A percentile compares a stretch with the other conserved stretches of the same genome.
Conservation (phyloP, 345 rosid species). For the Euphorbia peplus region DNA sequence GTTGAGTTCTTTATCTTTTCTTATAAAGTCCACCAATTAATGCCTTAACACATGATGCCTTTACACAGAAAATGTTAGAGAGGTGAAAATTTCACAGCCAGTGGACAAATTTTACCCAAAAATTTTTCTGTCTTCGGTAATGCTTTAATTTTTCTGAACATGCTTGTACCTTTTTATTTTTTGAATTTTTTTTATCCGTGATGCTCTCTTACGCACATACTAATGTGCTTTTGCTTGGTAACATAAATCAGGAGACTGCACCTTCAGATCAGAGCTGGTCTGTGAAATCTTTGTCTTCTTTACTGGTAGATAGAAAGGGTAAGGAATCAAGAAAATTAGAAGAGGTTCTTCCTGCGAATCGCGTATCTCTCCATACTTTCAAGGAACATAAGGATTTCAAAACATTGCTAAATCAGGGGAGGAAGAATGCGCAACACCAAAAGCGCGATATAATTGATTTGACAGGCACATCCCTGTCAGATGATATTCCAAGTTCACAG, state of each 20-base stretch:
- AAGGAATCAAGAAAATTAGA: slow-evolving; percentile 35
- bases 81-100: slow-evolving; percentile 19
- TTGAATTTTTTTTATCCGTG: background rate
- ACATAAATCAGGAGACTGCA: slow-evolving; percentile 27
- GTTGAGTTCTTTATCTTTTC: background rate
- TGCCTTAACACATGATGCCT: slow-evolving; percentile 15
- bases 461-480: slow-evolving; percentile 25
- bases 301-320: slow-evolving; percentile 38
- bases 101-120: slow-evolving; percentile 25
- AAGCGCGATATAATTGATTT: slow-evolving; percentile 32
- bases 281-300: slow-evolving; percentile 30
- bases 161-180: slow-evolving; percentile 2
- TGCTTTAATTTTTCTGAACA: slow-evolving; percentile 8
- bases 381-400: slow-evolving; percentile 33
- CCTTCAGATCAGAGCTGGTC: slow-evolving; percentile 21
- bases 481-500: slow-evolving; percentile 34
- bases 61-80: slow-evolving; percentile 31
- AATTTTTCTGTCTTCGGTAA: slow-evolving; percentile 22
- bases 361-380: slow-evolving; percentile 46
- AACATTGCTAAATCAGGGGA: slow-evolving; percentile 24
- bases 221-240: slow-evolving; percentile 15
- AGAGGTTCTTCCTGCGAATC: slow-evolving; percentile 73
- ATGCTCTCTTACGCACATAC: background rate
- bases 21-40: slow-evolving; percentile 1
- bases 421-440: slow-evolving; percentile 22